phyloP scores from a whole-genome alignment of 768 basidiomycete genomes.

The Steccherinum ochraceum region DNA sequence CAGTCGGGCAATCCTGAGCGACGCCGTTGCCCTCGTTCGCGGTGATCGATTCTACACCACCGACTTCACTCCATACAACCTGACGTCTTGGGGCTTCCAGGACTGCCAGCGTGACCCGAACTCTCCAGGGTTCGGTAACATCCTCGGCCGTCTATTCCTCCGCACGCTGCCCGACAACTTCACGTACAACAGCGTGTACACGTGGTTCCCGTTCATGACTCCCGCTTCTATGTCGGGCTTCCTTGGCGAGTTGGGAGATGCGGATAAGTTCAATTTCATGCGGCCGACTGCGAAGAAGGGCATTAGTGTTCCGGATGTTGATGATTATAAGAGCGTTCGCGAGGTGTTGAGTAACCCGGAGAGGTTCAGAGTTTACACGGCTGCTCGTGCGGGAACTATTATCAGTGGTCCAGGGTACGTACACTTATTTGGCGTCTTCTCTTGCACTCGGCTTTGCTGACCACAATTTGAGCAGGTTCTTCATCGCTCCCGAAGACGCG shows the following conservation, averaged over 20 bases:
- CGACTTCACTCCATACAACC: constrained; percentile 74
- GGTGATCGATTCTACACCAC: constrained; percentile 81
- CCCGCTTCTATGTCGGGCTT: constrained; percentile 60
- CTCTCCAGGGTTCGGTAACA: constrained; percentile 72
- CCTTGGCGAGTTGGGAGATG: constrained; percentile 48
- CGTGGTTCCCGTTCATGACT: constrained; percentile 88
- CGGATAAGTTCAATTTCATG: constrained; percentile 47
- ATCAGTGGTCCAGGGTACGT: constrained; percentile 55
- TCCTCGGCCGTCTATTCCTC: constrained; percentile 65
- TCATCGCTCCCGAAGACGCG: constrained; percentile 42
- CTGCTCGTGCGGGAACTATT: constrained; percentile 43
- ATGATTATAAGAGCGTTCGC: constrained; percentile 44
- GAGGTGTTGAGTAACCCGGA: constrained; percentile 42
- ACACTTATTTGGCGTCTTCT: neutral
- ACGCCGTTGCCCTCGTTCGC: constrained; percentile 81
- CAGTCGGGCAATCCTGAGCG: constrained; percentile 78
- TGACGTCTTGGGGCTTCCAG: constrained; percentile 80
- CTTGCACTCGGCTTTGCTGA: too few species aligned
- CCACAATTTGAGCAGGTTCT: constrained; percentile 46
- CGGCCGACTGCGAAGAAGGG: constrained; percentile 35
- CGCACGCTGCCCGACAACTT: constrained; percentile 69
- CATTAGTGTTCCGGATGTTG: constrained; percentile 30
- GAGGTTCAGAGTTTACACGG: constrained; percentile 43
- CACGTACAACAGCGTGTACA: constrained; percentile 63
- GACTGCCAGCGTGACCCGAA: constrained; percentile 73